Conservation (phyloP, 2,329 filamentous ascomycete genomes). For the Paecilomyces sp. region DNA sequence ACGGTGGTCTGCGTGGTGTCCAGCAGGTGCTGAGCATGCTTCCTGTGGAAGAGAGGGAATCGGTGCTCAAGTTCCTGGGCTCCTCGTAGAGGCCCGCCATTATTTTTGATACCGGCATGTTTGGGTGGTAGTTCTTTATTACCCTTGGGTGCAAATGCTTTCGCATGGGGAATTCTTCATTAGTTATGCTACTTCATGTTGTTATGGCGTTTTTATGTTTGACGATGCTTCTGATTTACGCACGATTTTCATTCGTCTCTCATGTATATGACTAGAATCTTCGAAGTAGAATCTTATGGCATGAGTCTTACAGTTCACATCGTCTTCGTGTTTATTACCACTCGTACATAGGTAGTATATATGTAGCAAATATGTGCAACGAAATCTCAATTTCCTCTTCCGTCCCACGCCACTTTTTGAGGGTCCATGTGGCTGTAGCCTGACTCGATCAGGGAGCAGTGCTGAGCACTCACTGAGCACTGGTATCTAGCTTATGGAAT, state of each 20-base stretch:
- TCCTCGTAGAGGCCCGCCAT: slow-evolving; percentile 14
- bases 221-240: slow-evolving; percentile 2
- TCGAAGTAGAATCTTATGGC: neutral
- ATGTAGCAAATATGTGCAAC: too few relatives aligned
- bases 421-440: too few relatives aligned
- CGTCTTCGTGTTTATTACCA: neutral
- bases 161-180: neutral
- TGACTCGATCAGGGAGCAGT: too few relatives aligned
- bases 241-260: slow-evolving; percentile 11
- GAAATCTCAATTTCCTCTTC: too few relatives aligned
- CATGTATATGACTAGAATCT: neutral
- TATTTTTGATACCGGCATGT: neutral
- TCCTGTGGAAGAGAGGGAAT: slow-evolving; percentile 81
- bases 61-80: slow-evolving; percentile 56
- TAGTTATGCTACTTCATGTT: neutral
- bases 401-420: too few relatives aligned
- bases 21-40: slow-evolving; percentile 79
- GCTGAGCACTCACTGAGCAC: too few relatives aligned
- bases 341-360: too few relatives aligned
- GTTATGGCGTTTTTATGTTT: slow-evolving; percentile 5
- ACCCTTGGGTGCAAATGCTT: neutral
- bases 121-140: neutral
- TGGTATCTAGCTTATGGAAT: too few relatives aligned
- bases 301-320: neutral
- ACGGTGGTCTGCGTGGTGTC: slow-evolving; percentile 73